Evolutionary conservation across 2,329 filamentous ascomycete genomes (phyloP).

Genomic region (Colletotrichum salicis): DNA sequence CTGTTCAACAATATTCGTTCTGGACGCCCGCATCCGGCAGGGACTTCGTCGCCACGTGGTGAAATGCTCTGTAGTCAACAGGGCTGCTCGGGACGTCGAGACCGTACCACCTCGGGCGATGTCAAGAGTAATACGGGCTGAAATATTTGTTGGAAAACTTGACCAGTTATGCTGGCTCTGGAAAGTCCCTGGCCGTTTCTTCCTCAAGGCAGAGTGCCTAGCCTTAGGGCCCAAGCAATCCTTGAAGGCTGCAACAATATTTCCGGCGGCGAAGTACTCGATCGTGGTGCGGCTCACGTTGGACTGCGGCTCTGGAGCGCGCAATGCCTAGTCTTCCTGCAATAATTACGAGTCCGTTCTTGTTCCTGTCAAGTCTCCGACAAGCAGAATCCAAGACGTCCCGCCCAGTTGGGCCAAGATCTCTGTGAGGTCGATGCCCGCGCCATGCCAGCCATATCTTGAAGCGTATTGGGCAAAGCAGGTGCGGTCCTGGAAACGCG

Average conservation of each 20-base stretch:
- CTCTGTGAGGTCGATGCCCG: conserved; percentile 9
- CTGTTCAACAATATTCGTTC: background rate
- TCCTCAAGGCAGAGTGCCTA: background rate
- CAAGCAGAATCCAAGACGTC: background rate
- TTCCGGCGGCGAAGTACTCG: conserved; percentile 1
- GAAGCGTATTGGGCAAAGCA: background rate
- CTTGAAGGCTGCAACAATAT: conserved; percentile 9
- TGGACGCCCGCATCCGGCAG: conserved; percentile 17
- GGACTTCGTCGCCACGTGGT: background rate
- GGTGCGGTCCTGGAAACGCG: conserved; percentile 17
- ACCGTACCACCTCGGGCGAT: background rate
- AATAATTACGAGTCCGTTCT: no score
- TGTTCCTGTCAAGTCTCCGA: conserved; percentile 8
- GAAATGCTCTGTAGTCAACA: background rate
- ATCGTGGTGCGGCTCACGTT: conserved; percentile 10
- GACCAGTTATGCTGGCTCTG: background rate
- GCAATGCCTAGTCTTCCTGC: background rate
- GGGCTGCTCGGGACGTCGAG: background rate
- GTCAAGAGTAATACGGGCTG: background rate
- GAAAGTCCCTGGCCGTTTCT: background rate
- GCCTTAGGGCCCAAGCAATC: conserved; percentile 15
- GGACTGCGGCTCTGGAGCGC: conserved; percentile 18
- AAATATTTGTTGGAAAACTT: background rate
- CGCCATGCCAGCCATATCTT: background rate
- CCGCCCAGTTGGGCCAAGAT: background rate